These are phyloP conservation scores for Blastocystis sp. DNA, from an alignment of 352 stramenopile genomes.

Conservation along the genomic window DNA sequence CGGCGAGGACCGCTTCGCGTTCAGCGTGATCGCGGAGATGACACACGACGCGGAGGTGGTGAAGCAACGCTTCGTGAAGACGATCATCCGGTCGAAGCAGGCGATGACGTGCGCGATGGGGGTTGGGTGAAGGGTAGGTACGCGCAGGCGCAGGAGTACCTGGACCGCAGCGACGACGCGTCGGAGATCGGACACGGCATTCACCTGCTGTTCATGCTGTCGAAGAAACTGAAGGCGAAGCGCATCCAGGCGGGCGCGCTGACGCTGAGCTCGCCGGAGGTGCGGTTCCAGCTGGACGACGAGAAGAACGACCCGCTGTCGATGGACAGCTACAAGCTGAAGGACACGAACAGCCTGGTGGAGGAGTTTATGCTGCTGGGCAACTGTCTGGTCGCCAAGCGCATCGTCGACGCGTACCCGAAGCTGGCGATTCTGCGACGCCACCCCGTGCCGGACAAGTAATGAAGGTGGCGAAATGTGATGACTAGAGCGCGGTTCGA, in stretches of 20 bases:
- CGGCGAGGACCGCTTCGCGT: conserved; percentile 81
- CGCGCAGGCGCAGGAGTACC: conserved; percentile 89
- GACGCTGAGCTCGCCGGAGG: conserved; percentile 90
- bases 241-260: conserved; percentile 91
- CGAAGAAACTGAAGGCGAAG: conserved; percentile 82
- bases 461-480: conserved; percentile 48
- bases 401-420: conserved; percentile 82
- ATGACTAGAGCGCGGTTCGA: conserved; percentile 78
- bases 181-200: conserved; percentile 69
- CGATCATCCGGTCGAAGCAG: conserved; percentile 91
- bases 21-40: conserved; percentile 82
- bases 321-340: conserved; percentile 89
- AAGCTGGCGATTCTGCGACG: conserved; percentile 82
- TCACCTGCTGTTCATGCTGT: conserved; percentile 78
- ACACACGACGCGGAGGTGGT: conserved; percentile 85
- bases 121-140: conserved; percentile 75
- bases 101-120: conserved; percentile 77
- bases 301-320: conserved; percentile 95
- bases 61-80: conserved; percentile 92
- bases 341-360: conserved; percentile 86
- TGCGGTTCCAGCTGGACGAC: conserved; percentile 94
- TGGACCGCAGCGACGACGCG: conserved; percentile 81
- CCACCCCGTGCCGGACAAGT: conserved; percentile 80
- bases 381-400: conserved; percentile 96
- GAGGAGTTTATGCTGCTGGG: conserved; percentile 99